Evolutionary conservation across 768 basidiomycete genomes (phyloP), one percentile per base, ranked within the genome.

Genomic region (Leccinum obscurum): DNA sequence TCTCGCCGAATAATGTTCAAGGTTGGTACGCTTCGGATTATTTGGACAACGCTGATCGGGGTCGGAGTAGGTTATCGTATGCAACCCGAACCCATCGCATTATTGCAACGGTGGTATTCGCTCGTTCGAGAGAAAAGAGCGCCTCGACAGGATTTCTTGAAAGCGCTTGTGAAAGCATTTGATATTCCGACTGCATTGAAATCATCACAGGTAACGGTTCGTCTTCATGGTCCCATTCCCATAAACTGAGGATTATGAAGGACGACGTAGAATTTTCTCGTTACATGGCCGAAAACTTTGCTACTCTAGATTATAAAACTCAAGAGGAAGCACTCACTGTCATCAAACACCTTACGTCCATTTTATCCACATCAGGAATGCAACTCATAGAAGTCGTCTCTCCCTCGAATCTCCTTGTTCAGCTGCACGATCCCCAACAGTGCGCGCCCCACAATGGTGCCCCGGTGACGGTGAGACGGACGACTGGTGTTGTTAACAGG

Each of bases 211-310:
- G 89, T 87, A 57, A 52, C 28, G 30, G 73, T 63, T 14, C 15
- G 5, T 17, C 6, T 4, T 14, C 28, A 5, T 22, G 13, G 26
- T 6, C 26, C 17, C 5, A 14, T 20, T 6, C 4, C 39, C 20
- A 17, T 20, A 3, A 20, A 55, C 30, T 54, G 15, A 61, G 14
- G 49, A 22, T 32, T 32, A 14, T 37, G 28, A 64, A 95, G 89
- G 85, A 90, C 62, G 92, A 97, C 67, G 80, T 95, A 56, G 85
- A 89, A 53, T 93, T 98, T 70, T 83, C 83, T 4, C 88, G 95
- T 57, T 99, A 94, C 76, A 91, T 98, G 85, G 89, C 93, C 0
- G 97, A 98, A 71, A 98, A 98, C 68, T 89, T 98, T 59, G 83
- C 95, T 1, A 79, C 89, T 1, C 85, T 99, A 61, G 95, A 98